Evolutionary conservation across 805 yeast genomes (phyloP), one percentile per base, ranked within the genome.

Genomic region (Kuraishia ogatae): DNA sequence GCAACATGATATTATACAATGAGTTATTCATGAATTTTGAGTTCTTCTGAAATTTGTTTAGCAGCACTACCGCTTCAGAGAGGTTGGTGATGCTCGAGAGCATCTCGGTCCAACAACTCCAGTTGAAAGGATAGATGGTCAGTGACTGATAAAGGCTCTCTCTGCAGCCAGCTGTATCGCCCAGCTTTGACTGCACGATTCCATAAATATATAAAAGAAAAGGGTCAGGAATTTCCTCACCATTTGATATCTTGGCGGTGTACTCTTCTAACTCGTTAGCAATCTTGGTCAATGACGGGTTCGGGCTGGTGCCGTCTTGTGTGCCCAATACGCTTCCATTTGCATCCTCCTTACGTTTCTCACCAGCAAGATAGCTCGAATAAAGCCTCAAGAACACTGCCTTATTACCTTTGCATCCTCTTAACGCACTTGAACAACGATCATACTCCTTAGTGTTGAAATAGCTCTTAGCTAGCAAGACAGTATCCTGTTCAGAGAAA

Each of bases 81-180:
- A 83, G 76, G 29, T 82, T 77, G 7, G 80, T 69, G 28, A 89
- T 70, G 54, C 89, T 82, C 2, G 81, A 72, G 13, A 83, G 71
- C 47, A 94, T 73, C 64, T 93, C 97, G 56, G 79, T 76, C 97
- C 97, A 94, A 56, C 94, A 87, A 54, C 92, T 81, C 99, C 99
- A 94, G 67, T 93, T 93, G 67, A 78, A 87, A 0, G 97, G 96
- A 61, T 85, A 90, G 28, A 77, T 53, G 23, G 77, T 72, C 15
- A 93, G 64, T 1, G 97, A 85, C 51, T 75, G 76, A 29, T 83
- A 73, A 35, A 92, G 76, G 50, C 73, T 72, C 23, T 78, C 73
- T 56, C 85, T 83, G 0, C 97, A 97, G 39, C 72, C 66, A 1
- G 71, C 60, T n/a, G 70, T 69, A 59, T 85, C 83, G 52, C 83